phyloP scores from a whole-genome alignment of 257 asterid species.

The Nicotiana otophora region DNA sequence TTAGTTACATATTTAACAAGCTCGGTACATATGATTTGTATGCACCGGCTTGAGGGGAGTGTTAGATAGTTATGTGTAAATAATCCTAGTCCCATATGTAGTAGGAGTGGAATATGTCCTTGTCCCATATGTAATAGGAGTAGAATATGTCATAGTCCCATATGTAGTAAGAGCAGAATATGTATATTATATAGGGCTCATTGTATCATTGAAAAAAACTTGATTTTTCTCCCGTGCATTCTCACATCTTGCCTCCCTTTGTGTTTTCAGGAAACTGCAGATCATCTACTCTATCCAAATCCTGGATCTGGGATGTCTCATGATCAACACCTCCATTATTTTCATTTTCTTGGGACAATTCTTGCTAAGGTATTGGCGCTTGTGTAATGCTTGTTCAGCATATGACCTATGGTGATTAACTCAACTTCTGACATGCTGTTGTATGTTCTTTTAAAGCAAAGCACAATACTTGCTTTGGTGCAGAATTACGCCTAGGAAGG shows the following conservation, averaged over 20 bases:
- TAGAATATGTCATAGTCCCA: too few relatives aligned
- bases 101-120: too few relatives aligned
- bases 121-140: too few relatives aligned
- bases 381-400: constrained; percentile 5
- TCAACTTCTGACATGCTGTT: not conserved
- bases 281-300: constrained; percentile 95
- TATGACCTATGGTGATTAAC: not conserved
- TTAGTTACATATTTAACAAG: too few relatives aligned
- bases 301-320: constrained; percentile 92
- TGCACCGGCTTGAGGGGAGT: too few relatives aligned
- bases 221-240: too few relatives aligned
- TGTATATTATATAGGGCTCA: too few relatives aligned
- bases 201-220: too few relatives aligned
- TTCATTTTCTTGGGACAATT: constrained; percentile 90
- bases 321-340: constrained; percentile 86
- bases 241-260: constrained; percentile 10
- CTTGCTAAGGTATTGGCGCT: constrained; percentile 79
- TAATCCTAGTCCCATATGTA: too few relatives aligned
- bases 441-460: not conserved
- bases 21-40: too few relatives aligned
- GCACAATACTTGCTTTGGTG: not conserved
- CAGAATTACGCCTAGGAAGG: not conserved
- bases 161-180: too few relatives aligned
- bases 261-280: constrained; percentile 72
- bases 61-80: too few relatives aligned